Percentiles rank a stretch among this genome's conserved stretches.
phyloP scores from a whole-genome alignment of 768 basidiomycete genomes.

The Rhodotorula kratochvilovae region DNA sequence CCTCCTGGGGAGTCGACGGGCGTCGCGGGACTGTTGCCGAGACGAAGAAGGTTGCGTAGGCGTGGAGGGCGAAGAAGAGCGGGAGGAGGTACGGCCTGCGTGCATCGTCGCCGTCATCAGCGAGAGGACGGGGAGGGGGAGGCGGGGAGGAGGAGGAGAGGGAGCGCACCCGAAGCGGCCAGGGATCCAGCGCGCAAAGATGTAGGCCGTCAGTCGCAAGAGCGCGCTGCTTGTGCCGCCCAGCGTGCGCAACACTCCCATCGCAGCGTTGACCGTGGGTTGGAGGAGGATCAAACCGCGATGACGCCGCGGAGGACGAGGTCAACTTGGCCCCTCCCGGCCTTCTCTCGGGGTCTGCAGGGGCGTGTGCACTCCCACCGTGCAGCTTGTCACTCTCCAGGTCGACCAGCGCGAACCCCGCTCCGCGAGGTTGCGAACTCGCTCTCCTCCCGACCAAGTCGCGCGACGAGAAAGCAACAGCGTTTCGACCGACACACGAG shows the following conservation, averaged over 20 bases:
- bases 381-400: too few species aligned
- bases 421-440: too few species aligned
- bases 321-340: too few species aligned
- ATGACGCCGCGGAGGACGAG: neutral
- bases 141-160: neutral
- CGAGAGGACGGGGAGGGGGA: neutral
- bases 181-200: slow-evolving; percentile 32
- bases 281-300: neutral
- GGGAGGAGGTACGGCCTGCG: slow-evolving; percentile 26
- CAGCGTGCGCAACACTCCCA: neutral
- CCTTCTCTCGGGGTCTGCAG: too few species aligned
- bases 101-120: neutral
- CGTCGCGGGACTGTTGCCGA: slow-evolving; percentile 8
- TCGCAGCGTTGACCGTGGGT: neutral
- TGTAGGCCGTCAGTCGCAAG: slow-evolving; percentile 16
- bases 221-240: neutral
- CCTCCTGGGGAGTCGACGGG: slow-evolving; percentile 21
- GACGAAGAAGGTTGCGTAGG: slow-evolving; percentile 1
- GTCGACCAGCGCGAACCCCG: too few species aligned
- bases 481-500: too few species aligned
- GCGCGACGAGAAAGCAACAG: too few species aligned
- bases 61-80: slow-evolving; percentile 20
- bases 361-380: too few species aligned
- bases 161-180: slow-evolving; percentile 22
- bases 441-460: too few species aligned